Evolutionary conservation across 2,329 filamentous ascomycete genomes (phyloP).

Genomic region (Penicillium sp.): DNA sequence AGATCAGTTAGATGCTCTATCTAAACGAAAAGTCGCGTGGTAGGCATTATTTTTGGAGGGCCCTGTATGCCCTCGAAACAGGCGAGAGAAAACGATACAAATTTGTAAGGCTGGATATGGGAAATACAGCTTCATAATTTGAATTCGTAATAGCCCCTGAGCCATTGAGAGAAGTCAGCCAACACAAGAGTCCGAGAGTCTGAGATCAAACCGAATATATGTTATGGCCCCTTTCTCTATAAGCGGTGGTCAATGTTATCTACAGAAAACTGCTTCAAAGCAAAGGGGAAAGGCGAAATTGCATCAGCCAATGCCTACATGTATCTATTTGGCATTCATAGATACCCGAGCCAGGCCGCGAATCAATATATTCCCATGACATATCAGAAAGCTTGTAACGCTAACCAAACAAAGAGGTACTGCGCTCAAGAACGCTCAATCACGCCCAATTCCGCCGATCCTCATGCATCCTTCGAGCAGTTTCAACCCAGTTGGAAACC

Average conservation of each 20-base stretch:
- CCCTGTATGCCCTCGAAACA: neutral
- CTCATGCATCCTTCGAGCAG: constrained; percentile 25
- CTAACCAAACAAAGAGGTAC: neutral
- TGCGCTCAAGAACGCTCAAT: neutral
- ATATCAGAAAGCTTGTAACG: neutral
- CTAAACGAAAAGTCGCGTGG: neutral
- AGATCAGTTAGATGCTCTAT: neutral
- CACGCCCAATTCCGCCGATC: neutral
- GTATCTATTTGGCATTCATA: neutral
- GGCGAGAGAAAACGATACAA: neutral
- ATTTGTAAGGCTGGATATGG: too few relatives aligned
- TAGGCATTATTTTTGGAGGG: neutral
- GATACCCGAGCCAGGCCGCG: neutral
- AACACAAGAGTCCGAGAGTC: neutral
- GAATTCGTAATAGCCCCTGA: neutral
- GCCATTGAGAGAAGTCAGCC: neutral
- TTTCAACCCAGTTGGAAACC: constrained; percentile 26
- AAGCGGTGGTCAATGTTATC: neutral
- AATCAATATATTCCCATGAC: neutral
- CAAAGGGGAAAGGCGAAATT: neutral
- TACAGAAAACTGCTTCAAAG: too few relatives aligned
- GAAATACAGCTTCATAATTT: neutral
- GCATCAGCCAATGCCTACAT: neutral
- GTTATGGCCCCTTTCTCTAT: neutral
- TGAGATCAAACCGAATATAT: neutral